These are phyloP conservation scores for Obba rivulosa DNA, from an alignment of 768 basidiomycete genomes.

Conservation along the genomic window DNA sequence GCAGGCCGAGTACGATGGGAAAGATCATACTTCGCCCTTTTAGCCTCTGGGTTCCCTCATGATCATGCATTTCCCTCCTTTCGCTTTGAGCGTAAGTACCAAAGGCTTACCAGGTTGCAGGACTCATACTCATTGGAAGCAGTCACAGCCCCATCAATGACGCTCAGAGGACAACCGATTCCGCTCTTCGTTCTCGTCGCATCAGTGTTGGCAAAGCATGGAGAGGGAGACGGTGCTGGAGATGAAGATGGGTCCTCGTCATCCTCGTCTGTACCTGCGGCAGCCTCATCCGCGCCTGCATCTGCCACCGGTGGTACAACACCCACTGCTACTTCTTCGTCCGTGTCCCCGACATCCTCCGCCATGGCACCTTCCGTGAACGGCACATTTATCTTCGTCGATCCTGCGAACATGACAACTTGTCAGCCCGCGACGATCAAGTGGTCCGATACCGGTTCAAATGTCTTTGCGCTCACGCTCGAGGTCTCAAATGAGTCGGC, in stretches of 20 bases:
- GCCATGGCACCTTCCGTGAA: not conserved
- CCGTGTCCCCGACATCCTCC: constrained; percentile 3
- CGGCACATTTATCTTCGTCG: constrained; percentile 16
- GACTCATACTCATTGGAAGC: too few species aligned
- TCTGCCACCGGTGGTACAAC: not conserved
- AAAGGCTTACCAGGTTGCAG: too few species aligned
- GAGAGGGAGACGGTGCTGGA: constrained; percentile 1
- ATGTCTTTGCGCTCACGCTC: constrained; percentile 17
- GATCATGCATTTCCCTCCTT: not conserved
- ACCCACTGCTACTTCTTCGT: constrained; percentile 1
- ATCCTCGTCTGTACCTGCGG: not conserved
- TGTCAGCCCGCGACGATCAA: constrained; percentile 21
- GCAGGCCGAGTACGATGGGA: too few species aligned
- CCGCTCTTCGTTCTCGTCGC: not conserved
- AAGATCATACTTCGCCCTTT: too few species aligned
- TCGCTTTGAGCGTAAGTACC: not conserved
- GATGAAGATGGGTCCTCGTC: constrained; percentile 2
- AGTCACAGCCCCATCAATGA: too few species aligned
- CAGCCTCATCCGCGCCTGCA: not conserved
- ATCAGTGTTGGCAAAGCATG: constrained; percentile 5
- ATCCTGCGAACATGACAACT: constrained; percentile 23
- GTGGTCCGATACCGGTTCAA: constrained; percentile 18
- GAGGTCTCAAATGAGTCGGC: constrained; percentile 11
- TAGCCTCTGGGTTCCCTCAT: not conserved
- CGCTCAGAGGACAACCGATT: too few species aligned